Base-by-base conservation (phyloP, 257 asterid genomes). In the Capsicum rhomboideum region DNA sequence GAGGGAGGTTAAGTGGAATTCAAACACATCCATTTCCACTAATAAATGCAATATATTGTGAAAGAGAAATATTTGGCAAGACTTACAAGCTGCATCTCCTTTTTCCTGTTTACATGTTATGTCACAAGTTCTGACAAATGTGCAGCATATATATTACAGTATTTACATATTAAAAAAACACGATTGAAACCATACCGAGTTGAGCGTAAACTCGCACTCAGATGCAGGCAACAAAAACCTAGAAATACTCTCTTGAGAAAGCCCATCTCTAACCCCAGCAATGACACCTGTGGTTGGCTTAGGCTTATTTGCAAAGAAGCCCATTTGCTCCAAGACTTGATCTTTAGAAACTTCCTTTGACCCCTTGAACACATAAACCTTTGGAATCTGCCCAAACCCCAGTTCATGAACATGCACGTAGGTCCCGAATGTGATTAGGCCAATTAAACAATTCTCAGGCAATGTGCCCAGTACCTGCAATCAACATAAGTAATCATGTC, bases 211-310 rank as follows among this genome's bases (percentile, higher is more conserved):
- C 92, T 94, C 98, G 87, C 99, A 96, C 83, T 93, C 98, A 20
- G 98, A 93, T n/a, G 98, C 98, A 86, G 98, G 98, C 88, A 94
- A 85, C 92, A 97, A 87, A 86, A 97, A 94, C 91, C 98, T 92
- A n/a, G 96, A 82, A 89, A 97, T 91, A 87, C 98, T 97, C 89
- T 97, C 98, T 82, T 87, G 97, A 13, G 99, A 92, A 82, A 97
- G 89, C 80, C 98, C 98, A 79, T 97, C 99, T 84, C 95, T 93
- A 40, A 88, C 93, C 85, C 98, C 99, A n/a, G 97, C 99, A 83
- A 97, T 90, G 86, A 95, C 98, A 84, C 99, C 99, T 5, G 90
- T 63, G 78, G 91, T 82, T 18, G 98, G 98, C 90, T 93, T 93
- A 26, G 96, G 97, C 87, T 90, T 94, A 82, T 93, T 91, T 4